These are phyloP conservation scores for Cornus florida DNA, from an alignment of 148 eudicot species.

Conservation along the genomic window DNA sequence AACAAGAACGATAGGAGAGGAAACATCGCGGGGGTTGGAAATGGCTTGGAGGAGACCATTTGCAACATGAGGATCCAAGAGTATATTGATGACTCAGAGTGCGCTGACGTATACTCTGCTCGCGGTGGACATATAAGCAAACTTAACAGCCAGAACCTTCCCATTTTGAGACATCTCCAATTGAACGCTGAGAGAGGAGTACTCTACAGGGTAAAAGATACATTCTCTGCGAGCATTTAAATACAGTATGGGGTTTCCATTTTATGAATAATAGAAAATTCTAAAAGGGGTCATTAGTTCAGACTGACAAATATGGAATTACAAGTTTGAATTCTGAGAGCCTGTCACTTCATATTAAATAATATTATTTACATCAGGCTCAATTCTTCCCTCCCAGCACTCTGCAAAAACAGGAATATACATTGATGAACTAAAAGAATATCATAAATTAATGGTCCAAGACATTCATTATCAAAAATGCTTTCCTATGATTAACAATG, in stretches of 20 bases:
- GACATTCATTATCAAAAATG: neutral
- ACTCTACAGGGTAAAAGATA: slow-evolving; percentile 31
- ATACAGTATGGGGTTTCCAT: neutral
- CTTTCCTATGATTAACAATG: neutral
- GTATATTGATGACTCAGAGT: slow-evolving; percentile 18
- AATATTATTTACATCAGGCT: no score
- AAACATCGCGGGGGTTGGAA: slow-evolving; percentile 21
- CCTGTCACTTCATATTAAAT: no score
- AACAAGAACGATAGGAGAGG: slow-evolving; percentile 17
- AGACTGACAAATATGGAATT: neutral
- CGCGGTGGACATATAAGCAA: slow-evolving; percentile 14
- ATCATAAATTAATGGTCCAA: no score
- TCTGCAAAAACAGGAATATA: no score
- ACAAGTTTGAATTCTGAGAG: no score
- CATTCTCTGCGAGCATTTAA: neutral
- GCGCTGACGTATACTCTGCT: slow-evolving; percentile 25
- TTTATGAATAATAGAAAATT: neutral
- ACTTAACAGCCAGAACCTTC: slow-evolving; percentile 25
- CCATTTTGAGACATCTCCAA: slow-evolving; percentile 21
- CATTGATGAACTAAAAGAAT: no score
- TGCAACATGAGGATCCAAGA: slow-evolving; percentile 20
- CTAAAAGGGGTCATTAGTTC: neutral
- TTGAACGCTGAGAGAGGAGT: slow-evolving; percentile 30
- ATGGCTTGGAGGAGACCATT: slow-evolving; percentile 25
- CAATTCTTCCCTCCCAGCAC: no score